Base-by-base conservation (phyloP, 1,139 yeast species). In the Insectozyma bohioensis region DNA sequence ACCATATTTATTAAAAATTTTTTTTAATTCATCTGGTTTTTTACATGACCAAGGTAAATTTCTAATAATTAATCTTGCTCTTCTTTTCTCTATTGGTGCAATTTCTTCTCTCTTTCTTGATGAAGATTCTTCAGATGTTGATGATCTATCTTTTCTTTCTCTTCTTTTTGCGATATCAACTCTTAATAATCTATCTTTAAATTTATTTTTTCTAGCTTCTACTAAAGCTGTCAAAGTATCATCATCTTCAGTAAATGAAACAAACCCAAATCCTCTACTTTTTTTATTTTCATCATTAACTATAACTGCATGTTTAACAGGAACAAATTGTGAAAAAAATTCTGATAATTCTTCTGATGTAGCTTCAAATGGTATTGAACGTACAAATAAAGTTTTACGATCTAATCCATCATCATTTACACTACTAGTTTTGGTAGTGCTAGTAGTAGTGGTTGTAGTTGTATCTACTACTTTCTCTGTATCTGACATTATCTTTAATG, bases 31-130 rank as follows among this genome's bases (percentile, higher is more conserved):
- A 8, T 76, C 78, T 4, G 95, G 83, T 41, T 83, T 80, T 56
- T 92, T 79, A 31, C 94, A 80, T 7, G 96, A 83, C 98, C 98
- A 92, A 13, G 98, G 98, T 57, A 92, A 74, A 56, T 92, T 92
- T 55, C 98, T 76, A 30, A 92, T 70, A 48, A 92, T 90, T 40
- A 92, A 67, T 48, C 96, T 77, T 4, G 97, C 92, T 48, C 80
- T 74, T 58, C 94, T 77, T 52, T 81, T 83, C 46, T 76, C 75
- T 17, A 72, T 58, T 2, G 64, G 61, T 4, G 48, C 53, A 6
- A 49, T 49, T n/a, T 46, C 54, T 9, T n/a, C 10, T 9, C 11
- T 18, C 13, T 20, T 13, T 8, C 13, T 19, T 12, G 20, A 16
- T 5, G 15, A 10, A 15, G 26, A 26, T 22, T 29, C 24, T 5